phyloP scores from a whole-genome alignment of 768 basidiomycete genomes.

The Tephrocybe rancida region DNA sequence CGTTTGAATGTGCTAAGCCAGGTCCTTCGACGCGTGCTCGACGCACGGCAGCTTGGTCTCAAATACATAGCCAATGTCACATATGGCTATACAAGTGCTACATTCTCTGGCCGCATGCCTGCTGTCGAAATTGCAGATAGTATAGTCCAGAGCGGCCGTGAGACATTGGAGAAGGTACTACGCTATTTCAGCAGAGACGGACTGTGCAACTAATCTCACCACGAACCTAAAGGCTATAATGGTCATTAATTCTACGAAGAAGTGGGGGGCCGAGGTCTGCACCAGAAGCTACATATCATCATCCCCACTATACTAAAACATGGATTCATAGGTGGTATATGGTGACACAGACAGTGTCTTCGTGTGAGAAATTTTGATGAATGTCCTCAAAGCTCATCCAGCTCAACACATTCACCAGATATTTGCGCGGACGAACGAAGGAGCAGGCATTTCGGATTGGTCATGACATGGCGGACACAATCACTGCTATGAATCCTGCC shows the following conservation, averaged over 20 bases:
- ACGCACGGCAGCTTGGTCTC: conserved; percentile 90
- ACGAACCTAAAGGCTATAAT: conserved; percentile 68
- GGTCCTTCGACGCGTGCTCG: conserved; percentile 75
- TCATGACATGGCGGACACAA: conserved; percentile 85
- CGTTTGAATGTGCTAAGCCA: conserved; percentile 32
- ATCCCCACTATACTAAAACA: background rate
- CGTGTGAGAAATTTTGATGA: conserved; percentile 41
- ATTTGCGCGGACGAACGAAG: conserved; percentile 87
- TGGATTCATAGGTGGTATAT: conserved; percentile 70
- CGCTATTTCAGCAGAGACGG: background rate
- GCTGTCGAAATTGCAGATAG: conserved; percentile 98
- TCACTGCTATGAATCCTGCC: conserved; percentile 85
- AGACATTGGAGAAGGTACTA: conserved; percentile 94
- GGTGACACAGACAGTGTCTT: conserved; percentile 98
- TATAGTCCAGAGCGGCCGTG: conserved; percentile 95
- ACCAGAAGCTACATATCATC: background rate
- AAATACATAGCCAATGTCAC: conserved; percentile 96
- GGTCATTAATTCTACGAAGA: conserved; percentile 70
- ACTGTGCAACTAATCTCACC: background rate
- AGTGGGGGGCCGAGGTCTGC: conserved; percentile 79
- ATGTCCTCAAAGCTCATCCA: background rate
- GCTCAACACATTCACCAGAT: conserved; percentile 31
- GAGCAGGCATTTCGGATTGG: conserved; percentile 94
- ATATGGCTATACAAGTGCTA: conserved; percentile 95
- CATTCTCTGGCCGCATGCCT: conserved; percentile 96